Evolutionary conservation across 345 rosid species (phyloP), one percentile per base, ranked within the genome.

Genomic region (Anacardium occidentale): DNA sequence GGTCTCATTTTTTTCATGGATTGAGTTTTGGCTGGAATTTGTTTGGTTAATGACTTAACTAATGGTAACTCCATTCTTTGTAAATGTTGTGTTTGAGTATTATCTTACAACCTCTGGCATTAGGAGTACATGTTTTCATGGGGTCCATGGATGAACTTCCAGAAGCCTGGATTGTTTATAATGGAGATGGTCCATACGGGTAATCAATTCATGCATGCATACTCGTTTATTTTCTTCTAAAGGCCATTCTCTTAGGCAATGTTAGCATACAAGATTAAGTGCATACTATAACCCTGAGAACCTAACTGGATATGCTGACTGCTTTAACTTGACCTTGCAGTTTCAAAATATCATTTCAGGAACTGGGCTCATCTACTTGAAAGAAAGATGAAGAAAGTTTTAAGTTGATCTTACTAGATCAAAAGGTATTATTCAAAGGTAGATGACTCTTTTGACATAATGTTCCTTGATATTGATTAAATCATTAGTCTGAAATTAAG

Each of bases 111-210:
- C 22, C 54, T 29, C 3, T 69, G 70, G 77, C 64, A 51, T 65
- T 6, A 75, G 26, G 53, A 63, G 40, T 34, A 18, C 61, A 22
- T 84, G 26, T 60, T 75, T 68, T 62, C 55, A 76, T 92, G 91
- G 98, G 18, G 90, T 92, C 65, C 65, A 92, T 95, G 99, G 98
- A 95, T 63, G 79, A 90, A 81, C 85, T 95, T 53, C 98, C 99
- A 13, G 88, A 89, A 44, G 93, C 91, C n/a, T n/a, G n/a, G 68
- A 88, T 95, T 80, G 97, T 97, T 65, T 87, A 91, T 63, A 81
- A 92, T 22, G 99, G 97, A 72, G 99, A 95, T 76, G 99, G 99
- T 32, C 98, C 98, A 10, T 92, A 91, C 74, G 87, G 92, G 99
- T 95, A 88, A 71, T 62, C n/a, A 47, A 60, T 32, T 58, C 12